These are phyloP conservation scores for Solanum paucissectum DNA, from an alignment of 257 asterid species.

Conservation along the genomic window DNA sequence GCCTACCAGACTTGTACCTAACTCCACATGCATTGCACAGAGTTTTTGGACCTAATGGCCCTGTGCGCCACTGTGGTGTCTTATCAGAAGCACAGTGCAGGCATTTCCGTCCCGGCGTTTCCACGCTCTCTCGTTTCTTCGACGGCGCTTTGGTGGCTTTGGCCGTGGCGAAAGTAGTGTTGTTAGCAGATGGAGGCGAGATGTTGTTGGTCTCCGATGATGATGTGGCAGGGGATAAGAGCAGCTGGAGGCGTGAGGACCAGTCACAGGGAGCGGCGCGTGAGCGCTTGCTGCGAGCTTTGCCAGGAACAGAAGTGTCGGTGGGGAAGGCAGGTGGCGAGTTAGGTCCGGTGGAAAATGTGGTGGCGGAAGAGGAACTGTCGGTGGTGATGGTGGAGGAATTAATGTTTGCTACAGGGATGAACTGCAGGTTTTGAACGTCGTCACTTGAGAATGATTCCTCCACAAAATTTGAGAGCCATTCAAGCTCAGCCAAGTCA, in stretches of 20 bases:
- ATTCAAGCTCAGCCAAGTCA: slow-evolving; percentile 91
- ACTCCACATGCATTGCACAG: slow-evolving; percentile 98
- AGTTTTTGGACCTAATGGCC: slow-evolving; percentile 95
- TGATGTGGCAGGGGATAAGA: slow-evolving; percentile 33
- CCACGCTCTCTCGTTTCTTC: slow-evolving; percentile 30
- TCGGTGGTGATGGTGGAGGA: slow-evolving; percentile 20
- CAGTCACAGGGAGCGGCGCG: slow-evolving; percentile 93
- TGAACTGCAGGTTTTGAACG: slow-evolving; percentile 42
- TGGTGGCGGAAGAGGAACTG: slow-evolving; percentile 46
- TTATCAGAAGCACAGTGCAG: slow-evolving; percentile 91
- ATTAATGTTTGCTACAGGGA: slow-evolving; percentile 25
- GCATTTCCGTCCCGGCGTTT: slow-evolving; percentile 59
- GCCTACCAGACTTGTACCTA: slow-evolving; percentile 87
- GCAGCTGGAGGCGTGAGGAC: slow-evolving; percentile 73
- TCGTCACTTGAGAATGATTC: slow-evolving; percentile 91
- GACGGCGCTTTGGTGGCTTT: slow-evolving; percentile 17
- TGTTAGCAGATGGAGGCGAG: background rate
- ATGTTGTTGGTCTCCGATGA: slow-evolving; percentile 7
- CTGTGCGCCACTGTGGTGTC: slow-evolving; percentile 98
- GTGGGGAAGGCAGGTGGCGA: slow-evolving; percentile 42
- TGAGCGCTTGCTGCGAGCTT: slow-evolving; percentile 97
- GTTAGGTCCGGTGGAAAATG: background rate
- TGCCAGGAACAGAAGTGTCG: slow-evolving; percentile 79
- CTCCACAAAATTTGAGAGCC: slow-evolving; percentile 96
- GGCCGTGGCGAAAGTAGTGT: background rate